These are phyloP conservation scores for Centella asiatica DNA, from an alignment of 129 eudicot species.

Conservation along the genomic window DNA sequence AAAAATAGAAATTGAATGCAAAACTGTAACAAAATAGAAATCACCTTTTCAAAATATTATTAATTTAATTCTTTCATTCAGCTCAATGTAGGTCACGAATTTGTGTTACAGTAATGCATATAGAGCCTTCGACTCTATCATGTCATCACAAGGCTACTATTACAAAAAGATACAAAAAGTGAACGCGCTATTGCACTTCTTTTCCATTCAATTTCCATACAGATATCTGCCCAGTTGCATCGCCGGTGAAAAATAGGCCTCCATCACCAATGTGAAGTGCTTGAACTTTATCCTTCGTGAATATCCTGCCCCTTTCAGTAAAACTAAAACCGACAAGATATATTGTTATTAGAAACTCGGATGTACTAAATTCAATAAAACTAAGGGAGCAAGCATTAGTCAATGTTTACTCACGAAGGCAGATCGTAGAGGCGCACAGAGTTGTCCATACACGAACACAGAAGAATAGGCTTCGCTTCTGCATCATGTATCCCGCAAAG, in stretches of 20 bases:
- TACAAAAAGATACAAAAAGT: background rate
- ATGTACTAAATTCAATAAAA: background rate
- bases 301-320: conserved; percentile 53
- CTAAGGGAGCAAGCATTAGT: background rate
- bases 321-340: conserved; percentile 23
- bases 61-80: background rate
- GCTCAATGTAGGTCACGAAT: background rate
- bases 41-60: background rate
- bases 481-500: conserved; percentile 53
- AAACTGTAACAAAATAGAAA: background rate
- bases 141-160: background rate
- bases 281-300: conserved; percentile 24
- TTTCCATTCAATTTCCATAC: conserved; percentile 44
- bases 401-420: conserved; percentile 46
- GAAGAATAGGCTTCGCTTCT: conserved; percentile 39
- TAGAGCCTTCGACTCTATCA: background rate
- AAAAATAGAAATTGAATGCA: background rate
- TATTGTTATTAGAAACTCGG: background rate
- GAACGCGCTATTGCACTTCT: background rate
- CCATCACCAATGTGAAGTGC: conserved; percentile 22
- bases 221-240: conserved; percentile 37
- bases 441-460: conserved; percentile 52
- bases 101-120: background rate
- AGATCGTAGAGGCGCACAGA: conserved; percentile 49
- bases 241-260: conserved; percentile 64